Percentiles rank a stretch among this genome's conserved stretches.
phyloP scores from a whole-genome alignment of 345 rosid species.

The Eucalyptus curtisii region DNA sequence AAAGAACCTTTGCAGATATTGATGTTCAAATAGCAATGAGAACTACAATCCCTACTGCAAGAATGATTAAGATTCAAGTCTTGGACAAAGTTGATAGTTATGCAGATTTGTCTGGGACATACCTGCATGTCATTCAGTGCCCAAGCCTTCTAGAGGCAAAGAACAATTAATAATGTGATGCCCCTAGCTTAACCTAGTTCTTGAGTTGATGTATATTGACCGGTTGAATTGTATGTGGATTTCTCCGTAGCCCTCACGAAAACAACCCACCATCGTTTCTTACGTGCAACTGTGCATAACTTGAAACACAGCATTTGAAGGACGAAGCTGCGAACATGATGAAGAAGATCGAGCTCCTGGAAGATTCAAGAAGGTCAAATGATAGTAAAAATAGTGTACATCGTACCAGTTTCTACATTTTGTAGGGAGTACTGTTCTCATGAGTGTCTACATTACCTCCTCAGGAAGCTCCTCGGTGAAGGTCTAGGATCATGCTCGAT shows the following conservation, averaged over 20 bases:
- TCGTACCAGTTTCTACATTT: not conserved
- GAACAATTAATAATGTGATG: not conserved
- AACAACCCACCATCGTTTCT: not conserved
- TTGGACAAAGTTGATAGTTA: not conserved
- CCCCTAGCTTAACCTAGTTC: not conserved
- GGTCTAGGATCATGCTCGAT: slow-evolving; percentile 12
- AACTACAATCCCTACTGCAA: not conserved
- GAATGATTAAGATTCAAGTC: not conserved
- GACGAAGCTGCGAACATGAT: slow-evolving; percentile 54
- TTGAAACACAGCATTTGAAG: slow-evolving; percentile 55
- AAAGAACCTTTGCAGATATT: not conserved
- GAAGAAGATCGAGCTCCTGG: slow-evolving; percentile 78
- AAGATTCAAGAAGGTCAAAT: slow-evolving; percentile 57
- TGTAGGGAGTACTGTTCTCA: not conserved
- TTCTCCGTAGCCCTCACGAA: not conserved
- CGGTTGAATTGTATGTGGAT: not conserved
- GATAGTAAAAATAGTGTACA: not conserved
- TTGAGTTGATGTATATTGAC: not conserved
- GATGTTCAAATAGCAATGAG: not conserved
- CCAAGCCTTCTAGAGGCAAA: not conserved
- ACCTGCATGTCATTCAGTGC: not conserved
- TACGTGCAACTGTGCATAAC: not conserved
- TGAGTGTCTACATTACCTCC: not conserved
- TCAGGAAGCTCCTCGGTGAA: slow-evolving; percentile 32
- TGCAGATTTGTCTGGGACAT: not conserved